Conservation (phyloP, 139 green algal species). For the Choricystis sp. region DNA sequence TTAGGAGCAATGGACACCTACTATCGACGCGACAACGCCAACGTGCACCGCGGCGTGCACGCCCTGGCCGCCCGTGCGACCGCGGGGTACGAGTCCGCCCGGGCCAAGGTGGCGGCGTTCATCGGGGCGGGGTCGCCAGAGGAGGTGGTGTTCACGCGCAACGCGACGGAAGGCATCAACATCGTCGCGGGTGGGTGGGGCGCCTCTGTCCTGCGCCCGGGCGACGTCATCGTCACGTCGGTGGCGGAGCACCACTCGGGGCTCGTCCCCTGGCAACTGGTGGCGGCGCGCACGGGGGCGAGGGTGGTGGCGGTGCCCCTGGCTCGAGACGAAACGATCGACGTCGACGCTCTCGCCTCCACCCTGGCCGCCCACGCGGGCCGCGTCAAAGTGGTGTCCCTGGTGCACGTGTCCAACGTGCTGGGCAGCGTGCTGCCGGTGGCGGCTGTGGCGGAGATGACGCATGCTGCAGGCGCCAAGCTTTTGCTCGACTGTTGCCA, state of each 20-base stretch:
- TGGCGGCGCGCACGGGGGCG: slow-evolving; percentile 64
- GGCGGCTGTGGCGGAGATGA: slow-evolving; percentile 32
- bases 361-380: background rate
- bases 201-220: slow-evolving; percentile 48
- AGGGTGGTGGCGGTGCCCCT: slow-evolving; percentile 49
- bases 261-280: slow-evolving; percentile 94
- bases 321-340: slow-evolving; percentile 39
- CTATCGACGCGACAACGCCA: slow-evolving; percentile 83
- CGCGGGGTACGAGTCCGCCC: slow-evolving; percentile 72
- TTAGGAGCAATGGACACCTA: slow-evolving; percentile 60
- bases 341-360: slow-evolving; percentile 26
- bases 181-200: slow-evolving; percentile 93
- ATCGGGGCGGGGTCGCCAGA: slow-evolving; percentile 51
- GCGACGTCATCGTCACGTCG: slow-evolving; percentile 89
- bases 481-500: slow-evolving; percentile 95
- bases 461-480: slow-evolving; percentile 45
- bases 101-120: slow-evolving; percentile 68
- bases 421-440: slow-evolving; percentile 52
- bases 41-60: slow-evolving; percentile 93
- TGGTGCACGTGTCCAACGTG: slow-evolving; percentile 90
- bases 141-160: slow-evolving; percentile 90
- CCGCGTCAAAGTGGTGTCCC: slow-evolving; percentile 40
- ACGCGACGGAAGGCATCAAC: slow-evolving; percentile 95
- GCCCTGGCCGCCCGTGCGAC: slow-evolving; percentile 63
- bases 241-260: slow-evolving; percentile 98